Conservation (phyloP, 306 rosid species). For the Malus asiatica region DNA sequence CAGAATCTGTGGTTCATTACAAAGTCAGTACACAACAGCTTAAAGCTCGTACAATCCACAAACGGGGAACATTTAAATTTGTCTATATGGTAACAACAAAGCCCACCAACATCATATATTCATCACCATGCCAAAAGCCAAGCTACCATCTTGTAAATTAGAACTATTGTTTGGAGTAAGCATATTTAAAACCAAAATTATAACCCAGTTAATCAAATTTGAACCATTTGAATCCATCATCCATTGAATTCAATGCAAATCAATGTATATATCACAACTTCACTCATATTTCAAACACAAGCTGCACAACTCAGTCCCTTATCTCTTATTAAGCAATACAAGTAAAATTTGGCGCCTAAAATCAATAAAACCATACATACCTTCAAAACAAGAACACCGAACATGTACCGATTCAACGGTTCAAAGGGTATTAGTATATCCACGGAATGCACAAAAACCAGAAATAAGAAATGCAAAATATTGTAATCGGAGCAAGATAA, state of each 20-base stretch:
- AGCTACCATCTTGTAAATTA: neutral
- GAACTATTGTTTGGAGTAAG: neutral
- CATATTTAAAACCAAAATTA: neutral
- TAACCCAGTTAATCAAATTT: neutral
- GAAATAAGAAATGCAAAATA: neutral
- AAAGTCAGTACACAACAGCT: slow-evolving; percentile 18
- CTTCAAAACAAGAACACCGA: neutral
- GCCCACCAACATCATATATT: neutral
- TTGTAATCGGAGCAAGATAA: neutral
- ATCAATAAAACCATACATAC: neutral
- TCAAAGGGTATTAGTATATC: neutral
- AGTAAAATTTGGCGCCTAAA: neutral
- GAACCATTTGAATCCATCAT: neutral
- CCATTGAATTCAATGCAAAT: neutral
- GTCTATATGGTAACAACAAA: neutral
- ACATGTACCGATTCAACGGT: neutral
- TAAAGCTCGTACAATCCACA: neutral
- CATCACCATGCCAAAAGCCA: neutral
- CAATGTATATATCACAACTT: neutral
- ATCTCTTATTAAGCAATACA: neutral
- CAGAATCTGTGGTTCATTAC: slow-evolving; percentile 31
- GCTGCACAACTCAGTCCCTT: neutral
- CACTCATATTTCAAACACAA: neutral
- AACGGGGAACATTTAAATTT: neutral
- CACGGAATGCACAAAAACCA: neutral